A percentile compares a stretch with the other conserved stretches of the same genome.
phyloP scores from a whole-genome alignment of 352 stramenopile species.

The Pythium myriotylum region DNA sequence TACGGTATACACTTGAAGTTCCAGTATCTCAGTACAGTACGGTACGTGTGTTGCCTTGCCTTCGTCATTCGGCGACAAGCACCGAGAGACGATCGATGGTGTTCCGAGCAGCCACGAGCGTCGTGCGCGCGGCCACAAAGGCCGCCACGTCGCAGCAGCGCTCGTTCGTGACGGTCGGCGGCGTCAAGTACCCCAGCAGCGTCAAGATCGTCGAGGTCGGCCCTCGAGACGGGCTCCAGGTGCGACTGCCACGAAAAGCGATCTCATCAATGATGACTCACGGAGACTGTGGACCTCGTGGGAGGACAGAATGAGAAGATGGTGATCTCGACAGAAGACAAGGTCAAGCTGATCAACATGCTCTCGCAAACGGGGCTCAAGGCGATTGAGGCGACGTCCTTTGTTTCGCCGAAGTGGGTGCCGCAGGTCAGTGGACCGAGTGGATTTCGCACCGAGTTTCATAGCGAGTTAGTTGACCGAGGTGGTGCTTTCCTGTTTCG shows the following conservation, averaged over 20 bases:
- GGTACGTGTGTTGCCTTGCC: not conserved
- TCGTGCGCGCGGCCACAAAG: conserved; percentile 18
- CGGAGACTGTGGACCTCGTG: not conserved
- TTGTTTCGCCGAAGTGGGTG: conserved; percentile 97
- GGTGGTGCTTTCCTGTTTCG: not conserved
- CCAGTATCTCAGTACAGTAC: not conserved
- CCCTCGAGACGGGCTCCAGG: conserved; percentile 94
- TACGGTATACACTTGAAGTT: conserved; percentile 31
- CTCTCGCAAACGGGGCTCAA: conserved; percentile 89
- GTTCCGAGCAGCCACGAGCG: conserved; percentile 3
- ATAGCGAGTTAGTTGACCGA: too few relatives aligned
- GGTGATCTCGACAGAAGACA: conserved; percentile 86
- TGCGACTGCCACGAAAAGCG: conserved; percentile 10
- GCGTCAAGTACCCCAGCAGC: conserved; percentile 53
- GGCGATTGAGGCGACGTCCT: conserved; percentile 93
- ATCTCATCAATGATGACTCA: not conserved
- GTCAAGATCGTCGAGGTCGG: conserved; percentile 96
- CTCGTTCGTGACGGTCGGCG: conserved; percentile 33
- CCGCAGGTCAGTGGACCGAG: conserved; percentile 66
- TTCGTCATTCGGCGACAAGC: conserved; percentile 6
- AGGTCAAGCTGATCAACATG: conserved; percentile 92
- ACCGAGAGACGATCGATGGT: conserved; percentile 10
- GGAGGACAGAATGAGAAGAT: conserved; percentile 89
- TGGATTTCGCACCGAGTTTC: not conserved
- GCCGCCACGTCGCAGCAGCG: conserved; percentile 18